Base-by-base conservation (phyloP, 805 yeast species). In the Wickerhamomyces queroliae region DNA sequence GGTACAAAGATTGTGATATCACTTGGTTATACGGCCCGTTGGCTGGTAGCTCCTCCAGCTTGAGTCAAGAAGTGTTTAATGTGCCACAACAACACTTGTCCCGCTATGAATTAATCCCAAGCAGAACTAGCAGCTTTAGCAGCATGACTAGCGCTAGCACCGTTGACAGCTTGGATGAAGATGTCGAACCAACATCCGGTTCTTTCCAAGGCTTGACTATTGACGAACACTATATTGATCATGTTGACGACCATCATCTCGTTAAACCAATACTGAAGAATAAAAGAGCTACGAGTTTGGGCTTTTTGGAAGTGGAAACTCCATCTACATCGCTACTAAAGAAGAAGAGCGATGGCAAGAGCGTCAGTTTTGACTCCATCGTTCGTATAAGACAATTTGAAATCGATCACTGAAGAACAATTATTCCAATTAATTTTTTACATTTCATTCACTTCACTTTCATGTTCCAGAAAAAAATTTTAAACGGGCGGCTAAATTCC, bases 1-100 rank as follows among this genome's bases (percentile, higher is more conserved):
- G 99, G 99, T 78, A 83, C 43, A 93, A 93, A 63, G 97, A 90
- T 50, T 79, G 79, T 51, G 99, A 91, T 56, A 91, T 91, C 20
- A 88, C 96, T 1, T 91, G 96, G 89, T 73, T 91, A 7, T 93
- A 90, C 62, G 99, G 99, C 1, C 99, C 99, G 64, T 35, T 55
- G 9, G 53, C 51, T 4, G 40, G 34, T 22, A 18, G 33, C 19
- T 22, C 27, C 26, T 39, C 5, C 17, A 15, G 8, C 25, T 28
- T 22, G 36, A 34, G 15, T 25, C 22, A 25, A 4, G n/a, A 34
- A 25, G 24, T 10, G 19, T 12, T 27, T 8, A 27, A 12, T 7
- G 15, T 27, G 30, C 7, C 7, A 9, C 30, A 7, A 27, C 30
- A n/a, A n/a, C n/a, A n/a, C n/a, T n/a, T n/a, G 30, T 27, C 11